Evolutionary conservation across 495 filamentous ascomycete species (phyloP), one percentile per base, ranked within the genome.

Genomic region (Platismatia glauca): DNA sequence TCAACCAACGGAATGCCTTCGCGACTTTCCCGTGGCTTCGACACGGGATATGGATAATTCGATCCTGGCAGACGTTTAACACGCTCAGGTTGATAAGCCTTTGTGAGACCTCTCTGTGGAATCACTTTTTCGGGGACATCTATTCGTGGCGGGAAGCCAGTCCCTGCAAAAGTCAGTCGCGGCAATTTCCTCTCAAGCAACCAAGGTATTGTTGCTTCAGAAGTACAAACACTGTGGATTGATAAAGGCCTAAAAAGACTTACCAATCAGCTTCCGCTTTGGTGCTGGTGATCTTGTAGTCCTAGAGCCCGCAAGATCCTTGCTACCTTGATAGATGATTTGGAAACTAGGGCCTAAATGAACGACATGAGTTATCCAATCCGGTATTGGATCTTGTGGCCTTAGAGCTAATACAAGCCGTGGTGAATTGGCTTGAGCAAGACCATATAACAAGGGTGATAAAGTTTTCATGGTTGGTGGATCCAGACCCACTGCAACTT

Each of bases 301-400:
- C 29, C n/a, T 43, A 27, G 50, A 11, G 29, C 86, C 64, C 1
- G 88, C 84, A 5, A 72, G 69, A 9, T 78, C 70, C 68, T 85
- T 86, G 13, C 71, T 62, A 4, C 88, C 88, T 63, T 82, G 76
- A 0, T 76, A 72, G 0, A 81, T 73, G 24, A 94, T 70, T 39
- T 80, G 74, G 33, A 83, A 81, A 50, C 83, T 74, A 18, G 84
- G 79, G 34, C 84, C 81, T 16, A 96, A 74, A 55, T 87, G 79
- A 4, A 90, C 74, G 18, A 93, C 37, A 73, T 96, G 89, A 1
- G 87, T 95, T 46, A 95, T 88, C 94, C 94, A 98, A 7, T 87
- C 82, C 0, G 94, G 94, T 29, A 97, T 74, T 0, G 83, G 78
- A 70, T 97, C 93, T 70, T 96, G 91, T 16, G 91, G 87, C 39